phyloP scores from a whole-genome alignment of 2,329 filamentous ascomycete genomes.

The Talaromyces sp. region DNA sequence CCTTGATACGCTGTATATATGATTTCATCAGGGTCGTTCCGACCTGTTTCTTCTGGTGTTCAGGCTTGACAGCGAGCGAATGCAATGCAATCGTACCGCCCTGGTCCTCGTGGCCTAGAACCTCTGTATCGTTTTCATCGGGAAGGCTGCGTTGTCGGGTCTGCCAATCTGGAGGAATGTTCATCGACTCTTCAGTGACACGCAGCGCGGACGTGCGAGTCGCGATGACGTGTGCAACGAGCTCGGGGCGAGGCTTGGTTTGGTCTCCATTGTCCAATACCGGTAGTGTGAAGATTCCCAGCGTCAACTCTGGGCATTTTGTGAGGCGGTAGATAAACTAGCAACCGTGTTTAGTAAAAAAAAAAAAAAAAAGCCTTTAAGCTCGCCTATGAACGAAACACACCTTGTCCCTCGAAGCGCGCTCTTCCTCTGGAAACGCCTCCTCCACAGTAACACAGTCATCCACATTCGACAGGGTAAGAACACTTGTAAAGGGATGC shows the following conservation, averaged over 20 bases:
- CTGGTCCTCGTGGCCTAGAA: conserved; percentile 63
- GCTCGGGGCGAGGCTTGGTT: conserved; percentile 56
- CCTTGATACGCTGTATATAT: conserved; percentile 71
- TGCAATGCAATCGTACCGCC: conserved; percentile 76
- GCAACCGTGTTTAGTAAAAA: not conserved
- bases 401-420: conserved; percentile 57
- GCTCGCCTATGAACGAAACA: not conserved
- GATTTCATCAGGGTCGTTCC: conserved; percentile 68
- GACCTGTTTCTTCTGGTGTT: conserved; percentile 67
- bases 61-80: conserved; percentile 72
- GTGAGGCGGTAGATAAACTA: conserved; percentile 59
- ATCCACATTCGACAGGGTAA: conserved; percentile 52
- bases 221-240: conserved; percentile 73
- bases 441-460: conserved; percentile 55
- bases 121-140: conserved; percentile 33
- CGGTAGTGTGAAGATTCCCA: conserved; percentile 69
- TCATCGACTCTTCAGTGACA: conserved; percentile 74
- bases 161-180: conserved; percentile 63
- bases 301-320: conserved; percentile 67
- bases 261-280: conserved; percentile 44
- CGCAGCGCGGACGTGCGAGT: conserved; percentile 60
- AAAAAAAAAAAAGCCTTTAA: not conserved
- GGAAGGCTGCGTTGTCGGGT: conserved; percentile 34
- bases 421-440: conserved; percentile 55
- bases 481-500: conserved; percentile 67